These are phyloP conservation scores for Colletotrichum navitas DNA, from an alignment of 2,329 filamentous ascomycete genomes.

Conservation along the genomic window DNA sequence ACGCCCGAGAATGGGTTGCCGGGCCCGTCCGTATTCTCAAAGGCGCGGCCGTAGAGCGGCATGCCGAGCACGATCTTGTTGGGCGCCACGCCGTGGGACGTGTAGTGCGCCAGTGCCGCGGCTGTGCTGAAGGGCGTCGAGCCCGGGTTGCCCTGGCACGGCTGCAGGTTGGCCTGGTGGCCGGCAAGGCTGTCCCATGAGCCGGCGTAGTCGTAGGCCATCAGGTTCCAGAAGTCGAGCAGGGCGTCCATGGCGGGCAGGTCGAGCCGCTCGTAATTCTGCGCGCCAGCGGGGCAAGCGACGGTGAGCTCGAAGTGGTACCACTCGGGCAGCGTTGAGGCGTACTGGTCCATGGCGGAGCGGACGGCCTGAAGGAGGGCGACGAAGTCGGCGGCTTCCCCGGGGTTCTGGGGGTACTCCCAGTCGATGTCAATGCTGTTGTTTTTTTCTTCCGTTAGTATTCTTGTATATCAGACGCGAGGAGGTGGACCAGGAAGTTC, in stretches of 20 bases:
- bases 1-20: slow-evolving; percentile 78
- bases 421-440: slow-evolving; percentile 71
- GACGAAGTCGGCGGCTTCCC: slow-evolving; percentile 70
- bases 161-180: slow-evolving; percentile 85
- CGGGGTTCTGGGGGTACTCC: slow-evolving; percentile 71
- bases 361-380: slow-evolving; percentile 70
- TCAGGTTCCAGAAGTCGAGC: slow-evolving; percentile 83
- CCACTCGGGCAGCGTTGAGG: slow-evolving; percentile 55
- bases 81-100: slow-evolving; percentile 70
- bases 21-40: slow-evolving; percentile 81
- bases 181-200: slow-evolving; percentile 80
- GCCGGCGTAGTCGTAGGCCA: slow-evolving; percentile 91
- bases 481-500: no score
- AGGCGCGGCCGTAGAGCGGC: slow-evolving; percentile 91
- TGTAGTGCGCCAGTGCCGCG: slow-evolving; percentile 79
- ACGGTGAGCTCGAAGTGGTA: slow-evolving; percentile 75
- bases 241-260: slow-evolving; percentile 73
- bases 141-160: slow-evolving; percentile 65
- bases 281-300: slow-evolving; percentile 71
- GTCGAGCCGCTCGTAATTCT: slow-evolving; percentile 73
- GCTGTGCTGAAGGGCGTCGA: slow-evolving; percentile 84
- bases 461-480: neutral
- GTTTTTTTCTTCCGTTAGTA: neutral
- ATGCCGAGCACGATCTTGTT: slow-evolving; percentile 89
- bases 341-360: slow-evolving; percentile 69